phyloP scores from a whole-genome alignment of 139 green algal genomes.

The Chlamydomonas urium region DNA sequence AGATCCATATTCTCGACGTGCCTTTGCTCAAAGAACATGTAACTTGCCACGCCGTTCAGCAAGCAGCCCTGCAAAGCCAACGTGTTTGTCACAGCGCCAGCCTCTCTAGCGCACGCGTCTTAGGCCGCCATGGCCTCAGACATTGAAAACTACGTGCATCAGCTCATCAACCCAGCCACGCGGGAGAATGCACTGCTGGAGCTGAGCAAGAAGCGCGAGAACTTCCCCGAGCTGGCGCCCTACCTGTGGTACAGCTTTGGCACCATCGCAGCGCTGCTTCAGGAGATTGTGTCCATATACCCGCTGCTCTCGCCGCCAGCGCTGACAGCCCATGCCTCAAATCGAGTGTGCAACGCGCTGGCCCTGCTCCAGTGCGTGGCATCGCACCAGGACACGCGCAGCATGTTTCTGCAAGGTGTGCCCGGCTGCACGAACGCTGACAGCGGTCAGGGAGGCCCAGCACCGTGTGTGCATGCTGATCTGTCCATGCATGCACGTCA shows the following conservation, averaged over 20 bases:
- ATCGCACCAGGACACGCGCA: constrained; percentile 89
- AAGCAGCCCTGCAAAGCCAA: too few species aligned
- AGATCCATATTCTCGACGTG: too few species aligned
- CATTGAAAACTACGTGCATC: constrained; percentile 49
- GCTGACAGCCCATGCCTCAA: constrained; percentile 91
- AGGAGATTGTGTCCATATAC: constrained; percentile 98
- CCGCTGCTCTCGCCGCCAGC: constrained; percentile 87
- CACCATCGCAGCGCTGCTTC: constrained; percentile 90
- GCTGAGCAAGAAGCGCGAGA: constrained; percentile 94
- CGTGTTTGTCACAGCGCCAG: too few species aligned
- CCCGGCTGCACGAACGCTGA: too few species aligned
- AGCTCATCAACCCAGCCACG: constrained; percentile 52
- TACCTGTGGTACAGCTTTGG: constrained; percentile 97
- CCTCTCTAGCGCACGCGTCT: too few species aligned
- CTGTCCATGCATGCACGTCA: neutral
- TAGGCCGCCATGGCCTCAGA: constrained; percentile 18
- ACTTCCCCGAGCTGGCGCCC: constrained; percentile 91
- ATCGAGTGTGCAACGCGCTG: constrained; percentile 97
- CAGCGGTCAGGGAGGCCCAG: too few species aligned
- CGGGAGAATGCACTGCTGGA: constrained; percentile 95
- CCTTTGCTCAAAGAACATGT: too few species aligned
- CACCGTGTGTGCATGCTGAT: neutral
- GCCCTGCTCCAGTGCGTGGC: constrained; percentile 97
- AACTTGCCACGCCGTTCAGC: too few species aligned
- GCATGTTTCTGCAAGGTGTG: constrained; percentile 89